Base-by-base conservation (phyloP, 2,329 filamentous ascomycete species). In the Zalaria obscura region DNA sequence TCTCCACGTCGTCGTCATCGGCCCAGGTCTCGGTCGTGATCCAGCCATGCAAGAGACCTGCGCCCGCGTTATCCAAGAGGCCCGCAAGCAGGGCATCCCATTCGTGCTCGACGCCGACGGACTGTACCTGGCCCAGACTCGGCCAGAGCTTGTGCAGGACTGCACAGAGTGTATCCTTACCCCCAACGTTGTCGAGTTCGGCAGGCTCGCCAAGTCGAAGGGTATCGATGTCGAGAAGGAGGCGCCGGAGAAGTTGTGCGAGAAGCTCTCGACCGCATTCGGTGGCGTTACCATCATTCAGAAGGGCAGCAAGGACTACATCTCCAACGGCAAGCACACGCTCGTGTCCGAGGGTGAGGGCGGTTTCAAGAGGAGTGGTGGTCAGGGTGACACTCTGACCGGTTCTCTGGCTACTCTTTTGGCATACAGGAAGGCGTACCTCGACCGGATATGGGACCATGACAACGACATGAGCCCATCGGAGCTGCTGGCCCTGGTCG, bases 171-270 rank as follows among this genome's bases (percentile, higher is more conserved):
- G 85, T 40, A 85, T 98, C 40, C 65, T 98, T 43, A 98, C 91
- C 35, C 91, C 91, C 1, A 98, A 98, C 49, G 82, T 95, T 0
- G 86, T 93, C 4, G 91, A 98, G 60, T 96, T 96, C 56, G 78
- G 74, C 2, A 71, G 88, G 8, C 61, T 98, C 35, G 88, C 86
- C 44, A 81, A 86, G 59, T 72, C 77, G 2, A 69, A 91, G 44
- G 76, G 76, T 3, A 66, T 94, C 41, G 73, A 86, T 45, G 68
- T 73, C 1, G 58, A 64, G 4, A 51, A 49, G 26, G 67, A 67
- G 34, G 66, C 70, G 42, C 68, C 69, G 36, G 63, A 65, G 5
- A 69, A 72, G 51, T 75, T 87, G 7, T 81, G 77, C 52, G 66
- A 57, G 67, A 80, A 73, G 66, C 65, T 98, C 34, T 78, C 87